These are phyloP conservation scores for Dentipellis sp. DNA, from an alignment of 768 basidiomycete genomes.

Conservation along the genomic window DNA sequence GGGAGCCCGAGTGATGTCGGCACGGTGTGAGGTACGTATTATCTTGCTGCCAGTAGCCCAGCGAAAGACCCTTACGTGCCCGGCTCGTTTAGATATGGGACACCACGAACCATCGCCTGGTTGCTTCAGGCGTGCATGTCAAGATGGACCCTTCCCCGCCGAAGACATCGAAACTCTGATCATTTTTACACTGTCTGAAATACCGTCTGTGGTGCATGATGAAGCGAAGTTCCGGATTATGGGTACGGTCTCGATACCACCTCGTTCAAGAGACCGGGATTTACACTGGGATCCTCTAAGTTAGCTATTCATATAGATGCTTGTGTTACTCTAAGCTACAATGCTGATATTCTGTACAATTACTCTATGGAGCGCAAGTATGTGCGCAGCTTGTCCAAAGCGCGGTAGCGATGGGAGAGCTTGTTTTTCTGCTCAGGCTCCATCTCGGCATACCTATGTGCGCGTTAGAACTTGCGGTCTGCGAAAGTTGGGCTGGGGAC, in stretches of 20 bases:
- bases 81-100: conserved; percentile 1
- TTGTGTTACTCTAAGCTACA: no score
- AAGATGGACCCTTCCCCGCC: conserved; percentile 1
- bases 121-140: background rate
- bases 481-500: conserved; percentile 11
- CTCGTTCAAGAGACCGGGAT: background rate
- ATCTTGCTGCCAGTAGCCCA: background rate
- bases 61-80: no score
- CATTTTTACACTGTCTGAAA: background rate
- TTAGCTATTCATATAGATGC: no score
- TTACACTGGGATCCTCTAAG: no score
- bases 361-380: conserved; percentile 5
- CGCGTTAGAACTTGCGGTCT: background rate
- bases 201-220: no score
- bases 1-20: background rate
- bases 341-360: background rate
- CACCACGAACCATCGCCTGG: background rate
- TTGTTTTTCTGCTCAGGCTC: conserved; percentile 48
- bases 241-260: background rate
- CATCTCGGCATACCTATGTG: conserved; percentile 62
- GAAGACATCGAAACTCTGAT: background rate
- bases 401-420: conserved; percentile 58
- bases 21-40: background rate
- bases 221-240: background rate
- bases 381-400: conserved; percentile 15